Base-by-base conservation (phyloP, 2,329 filamentous ascomycete species). In the Sclerotinia subarctica region DNA sequence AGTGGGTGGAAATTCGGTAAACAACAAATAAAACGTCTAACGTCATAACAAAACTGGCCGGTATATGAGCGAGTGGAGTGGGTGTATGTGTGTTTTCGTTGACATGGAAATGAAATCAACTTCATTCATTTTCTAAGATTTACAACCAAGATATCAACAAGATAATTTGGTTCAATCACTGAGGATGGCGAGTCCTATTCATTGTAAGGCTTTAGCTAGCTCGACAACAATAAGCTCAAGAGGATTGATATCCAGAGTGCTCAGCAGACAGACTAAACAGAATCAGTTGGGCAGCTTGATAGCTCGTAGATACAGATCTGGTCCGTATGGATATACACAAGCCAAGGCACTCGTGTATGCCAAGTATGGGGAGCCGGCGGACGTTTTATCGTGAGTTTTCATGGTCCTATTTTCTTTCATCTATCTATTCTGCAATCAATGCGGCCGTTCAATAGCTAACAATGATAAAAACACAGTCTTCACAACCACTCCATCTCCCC, bases 261-360 rank as follows among this genome's bases (percentile, higher is more conserved):
- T 21, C 44, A 35, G 44, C 44, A 49, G 29, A 21, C 58, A 49
- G 32, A 35, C 13, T 13, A 47, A 10, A 32, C 44, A 49, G 21
- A 49, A 35, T 13, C 59, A 32, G 29, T 38, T 62, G 59, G 59
- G 59, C 13, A 63, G 59, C 46, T 63, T 42, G 59, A 24, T 52
- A 10, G 32, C 59, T 38, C 78, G 77, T 66, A 82, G 84, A 70
- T 75, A 71, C 73, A 83, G 85, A 73, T 85, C 84, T 53, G 83
- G 83, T 29, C 76, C 86, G 0, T 94, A 92, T 77, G 92, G 92
- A 75, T 95, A 95, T 80, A 92, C 90, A 53, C 91, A 94, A 80
- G 89, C 91, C 72, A 94, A 93, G 81, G 86, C 90, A n/a, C 86
- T 95, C 72, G 87, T 91, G 58, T 93, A 92, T 78, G 86, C 86